Percentiles rank a stretch among this genome's conserved stretches.
Conservation (phyloP, 768 basidiomycete species). For the Suillus weaverae region DNA sequence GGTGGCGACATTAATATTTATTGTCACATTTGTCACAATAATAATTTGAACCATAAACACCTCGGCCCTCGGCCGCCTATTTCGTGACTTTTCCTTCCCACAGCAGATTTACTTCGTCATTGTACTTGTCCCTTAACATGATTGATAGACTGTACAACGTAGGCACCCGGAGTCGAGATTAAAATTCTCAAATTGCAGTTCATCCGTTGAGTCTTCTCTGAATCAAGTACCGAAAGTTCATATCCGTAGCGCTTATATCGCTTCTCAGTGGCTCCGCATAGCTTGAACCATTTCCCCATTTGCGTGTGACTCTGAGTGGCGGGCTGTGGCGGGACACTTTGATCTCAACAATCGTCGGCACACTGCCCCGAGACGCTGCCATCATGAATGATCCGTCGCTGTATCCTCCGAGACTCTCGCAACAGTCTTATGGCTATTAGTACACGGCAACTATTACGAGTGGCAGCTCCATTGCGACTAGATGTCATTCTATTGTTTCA, state of each 20-base stretch:
- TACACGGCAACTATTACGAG: neutral
- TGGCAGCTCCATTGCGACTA: neutral
- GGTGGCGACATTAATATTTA: slow-evolving; percentile 25
- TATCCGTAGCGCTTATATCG: neutral
- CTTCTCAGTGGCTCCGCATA: neutral
- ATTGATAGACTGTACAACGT: neutral
- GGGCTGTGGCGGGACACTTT: slow-evolving; percentile 2
- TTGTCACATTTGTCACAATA: slow-evolving; percentile 21
- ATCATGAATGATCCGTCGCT: slow-evolving; percentile 8
- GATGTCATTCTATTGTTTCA: neutral
- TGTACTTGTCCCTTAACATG: neutral
- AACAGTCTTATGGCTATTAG: neutral
- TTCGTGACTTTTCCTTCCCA: slow-evolving; percentile 15
- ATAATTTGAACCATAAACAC: slow-evolving; percentile 10
- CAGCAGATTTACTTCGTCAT: slow-evolving; percentile 4
- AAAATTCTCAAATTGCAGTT: neutral
- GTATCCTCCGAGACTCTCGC: slow-evolving; percentile 5
- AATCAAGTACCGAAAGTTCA: neutral
- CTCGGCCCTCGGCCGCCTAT: slow-evolving; percentile 18
- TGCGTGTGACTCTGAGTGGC: slow-evolving; percentile 8
- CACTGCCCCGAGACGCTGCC: slow-evolving; percentile 6
- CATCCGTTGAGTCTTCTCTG: neutral
- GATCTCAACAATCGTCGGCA: slow-evolving; percentile 5
- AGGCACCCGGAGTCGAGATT: neutral
- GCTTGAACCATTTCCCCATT: slow-evolving; percentile 1